Percentiles rank a stretch among this genome's conserved stretches.
These are phyloP conservation scores for Hypericum perforatum DNA, from an alignment of 345 rosid species.

Conservation along the genomic window DNA sequence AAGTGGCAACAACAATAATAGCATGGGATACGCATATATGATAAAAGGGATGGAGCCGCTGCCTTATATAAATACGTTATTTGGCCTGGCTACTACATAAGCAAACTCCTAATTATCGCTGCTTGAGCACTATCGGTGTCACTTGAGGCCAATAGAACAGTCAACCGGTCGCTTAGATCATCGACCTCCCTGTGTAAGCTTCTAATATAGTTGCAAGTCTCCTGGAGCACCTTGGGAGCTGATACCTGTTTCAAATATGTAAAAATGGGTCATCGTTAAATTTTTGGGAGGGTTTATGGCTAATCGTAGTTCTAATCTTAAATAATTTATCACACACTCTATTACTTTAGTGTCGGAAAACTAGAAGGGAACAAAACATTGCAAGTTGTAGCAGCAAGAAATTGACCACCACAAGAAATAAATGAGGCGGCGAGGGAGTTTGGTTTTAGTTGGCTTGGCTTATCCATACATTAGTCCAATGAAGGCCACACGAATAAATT, in stretches of 20 bases:
- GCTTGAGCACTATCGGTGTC: slow-evolving; percentile 65
- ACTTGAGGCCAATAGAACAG: slow-evolving; percentile 59
- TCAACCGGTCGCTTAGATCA: slow-evolving; percentile 66
- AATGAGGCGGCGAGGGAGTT: slow-evolving; percentile 33
- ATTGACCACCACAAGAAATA: slow-evolving; percentile 10
- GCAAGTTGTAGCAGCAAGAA: no score
- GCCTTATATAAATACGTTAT: no score
- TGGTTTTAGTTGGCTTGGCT: slow-evolving; percentile 13
- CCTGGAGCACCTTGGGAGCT: slow-evolving; percentile 68
- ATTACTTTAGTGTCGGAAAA: no score
- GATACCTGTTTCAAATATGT: slow-evolving; percentile 34
- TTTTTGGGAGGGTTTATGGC: neutral
- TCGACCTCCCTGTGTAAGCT: slow-evolving; percentile 66
- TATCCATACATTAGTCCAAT: slow-evolving; percentile 23
- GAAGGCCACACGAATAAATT: slow-evolving; percentile 33
- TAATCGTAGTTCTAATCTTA: no score
- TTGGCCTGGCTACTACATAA: slow-evolving; percentile 25
- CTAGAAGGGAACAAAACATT: no score
- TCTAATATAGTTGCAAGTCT: slow-evolving; percentile 76
- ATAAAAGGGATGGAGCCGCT: no score
- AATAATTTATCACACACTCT: no score
- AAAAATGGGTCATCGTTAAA: neutral
- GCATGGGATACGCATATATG: no score
- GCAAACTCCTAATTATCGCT: slow-evolving; percentile 78
- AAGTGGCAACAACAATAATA: neutral